phyloP scores from a whole-genome alignment of 352 stramenopile species.

The Phytophthora vignae region DNA sequence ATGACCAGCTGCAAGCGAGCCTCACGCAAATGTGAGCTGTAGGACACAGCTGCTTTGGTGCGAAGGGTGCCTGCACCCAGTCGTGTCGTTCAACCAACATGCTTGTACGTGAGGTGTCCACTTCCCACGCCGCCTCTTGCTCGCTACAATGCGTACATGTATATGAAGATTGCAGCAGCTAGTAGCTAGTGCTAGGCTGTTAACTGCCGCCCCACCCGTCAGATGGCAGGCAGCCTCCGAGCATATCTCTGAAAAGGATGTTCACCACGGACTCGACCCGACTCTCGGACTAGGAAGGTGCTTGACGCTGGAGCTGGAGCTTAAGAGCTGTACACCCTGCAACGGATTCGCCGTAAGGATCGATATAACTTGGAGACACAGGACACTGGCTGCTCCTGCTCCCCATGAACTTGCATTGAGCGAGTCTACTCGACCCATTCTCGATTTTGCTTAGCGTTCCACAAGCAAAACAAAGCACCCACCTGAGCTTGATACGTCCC shows the following conservation, averaged over 20 bases:
- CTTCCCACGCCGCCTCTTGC: neutral
- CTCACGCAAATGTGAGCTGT: constrained; percentile 10
- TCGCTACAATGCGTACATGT: neutral
- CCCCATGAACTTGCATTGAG: neutral
- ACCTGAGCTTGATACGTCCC: no score
- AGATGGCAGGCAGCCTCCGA: constrained; percentile 19
- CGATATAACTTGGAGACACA: constrained; percentile 1
- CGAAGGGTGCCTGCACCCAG: neutral
- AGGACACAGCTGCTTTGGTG: constrained; percentile 11
- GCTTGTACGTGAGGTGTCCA: neutral
- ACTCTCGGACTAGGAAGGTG: constrained; percentile 6
- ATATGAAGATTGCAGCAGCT: neutral
- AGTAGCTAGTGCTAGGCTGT: neutral
- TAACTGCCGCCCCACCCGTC: constrained; percentile 12
- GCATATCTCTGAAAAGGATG: constrained; percentile 38
- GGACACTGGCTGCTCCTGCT: neutral
- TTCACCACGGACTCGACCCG: constrained; percentile 15
- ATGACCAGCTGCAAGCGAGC: neutral
- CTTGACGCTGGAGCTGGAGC: neutral
- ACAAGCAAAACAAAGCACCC: constrained; percentile 9
- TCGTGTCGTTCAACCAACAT: neutral
- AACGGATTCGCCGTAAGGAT: neutral
- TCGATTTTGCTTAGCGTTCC: constrained; percentile 30
- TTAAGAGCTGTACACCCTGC: neutral
- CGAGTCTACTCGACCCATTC: constrained; percentile 23